Evolutionary conservation across 2,329 filamentous ascomycete species (phyloP), one percentile per base, ranked within the genome.

Genomic region (Pestalotiopsis fici): DNA sequence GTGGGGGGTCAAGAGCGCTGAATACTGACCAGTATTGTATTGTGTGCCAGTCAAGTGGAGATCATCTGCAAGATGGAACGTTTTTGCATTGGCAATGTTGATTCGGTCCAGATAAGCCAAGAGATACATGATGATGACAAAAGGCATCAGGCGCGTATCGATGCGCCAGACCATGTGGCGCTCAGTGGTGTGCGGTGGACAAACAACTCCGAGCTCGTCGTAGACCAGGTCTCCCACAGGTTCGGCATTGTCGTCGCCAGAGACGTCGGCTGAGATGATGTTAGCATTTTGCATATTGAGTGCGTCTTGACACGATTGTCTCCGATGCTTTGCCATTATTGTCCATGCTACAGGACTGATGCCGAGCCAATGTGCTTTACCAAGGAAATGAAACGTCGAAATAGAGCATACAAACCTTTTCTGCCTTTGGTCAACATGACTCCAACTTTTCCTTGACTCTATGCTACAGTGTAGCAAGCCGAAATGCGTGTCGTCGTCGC

Each of bases 41-140:
- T 92, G 82, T 4, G 81, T 80, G 56, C 82, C 82, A 27, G 85
- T 78, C 31, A 95, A 85, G 3, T 82, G 69, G 4, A 95, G 83
- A 70, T 95, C 92, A 12, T 83, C 74, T 28, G 83, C 82, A 15
- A 95, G 82, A 54, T 86, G 84, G 69, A 93, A 93, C 59, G 92
- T 84, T 56, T 86, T 87, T 31, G 92, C 93, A 79, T 95, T 95
- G 78, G 90, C 90, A 73, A 95, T 93, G 76, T 95, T 95, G 76
- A 94, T 91, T 60, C 92, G 85, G 76, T 91, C 85, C 75, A 74
- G 68, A 68, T 77, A 78, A 9, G 77, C 77, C 31, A 78, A 67
- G 5, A 78, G 73, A 64, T 78, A 78, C 77, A 95, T 83, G 68
- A 94, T 82, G 75, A 88, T 91, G 65, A 95, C 83, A 71, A 91